Base-by-base conservation (phyloP, 2,329 filamentous ascomycete genomes). In the Colletotrichum theobromicola region DNA sequence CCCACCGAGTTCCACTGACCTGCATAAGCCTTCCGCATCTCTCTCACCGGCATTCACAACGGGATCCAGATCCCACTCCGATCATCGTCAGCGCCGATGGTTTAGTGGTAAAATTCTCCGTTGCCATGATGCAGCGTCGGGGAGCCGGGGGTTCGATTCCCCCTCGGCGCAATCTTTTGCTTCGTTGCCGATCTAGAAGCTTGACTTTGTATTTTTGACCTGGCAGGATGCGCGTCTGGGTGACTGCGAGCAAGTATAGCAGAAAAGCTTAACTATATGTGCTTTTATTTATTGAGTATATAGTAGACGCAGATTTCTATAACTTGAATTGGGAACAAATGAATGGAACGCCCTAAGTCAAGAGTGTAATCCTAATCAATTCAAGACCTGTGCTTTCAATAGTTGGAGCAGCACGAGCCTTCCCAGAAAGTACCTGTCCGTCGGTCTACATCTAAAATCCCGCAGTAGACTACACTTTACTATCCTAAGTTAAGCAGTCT, bases 91-190 rank as follows among this genome's bases (percentile, higher is more conserved):
- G 57, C 57, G 57, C 57, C 57, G 57, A 60, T 60, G 57, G 57
- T 60, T 60, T 60, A 60, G 57, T 60, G 57, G 57, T 60, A 60
- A 60, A 60, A 60, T 60, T 60, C 57, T 60, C 57, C 57, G 57
- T 60, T 60, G 57, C 57, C 57, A 60, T 21, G 18, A 7, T 34
- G 57, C 57, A 60, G 30, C 30, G 57, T 60, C 57, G 57, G 57
- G 57, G 57, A 60, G 57, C 57, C 57, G 57, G 57, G 57, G 57
- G 57, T 35, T 60, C 57, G 57, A 60, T 60, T 60, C 57, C 57
- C 57, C 57, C 57, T 60, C 57, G 30, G 57, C 57, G 57, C 57
- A 60, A 1, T 9, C 13, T 32, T 15, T 32, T n/a, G 30, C 21
- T 24, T 34, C 5, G 7, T 24, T 0, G 3, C 1, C 13, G 18